Base-by-base conservation (phyloP, 2,329 filamentous ascomycete genomes). In the Macrophomina pseudophaseolina region DNA sequence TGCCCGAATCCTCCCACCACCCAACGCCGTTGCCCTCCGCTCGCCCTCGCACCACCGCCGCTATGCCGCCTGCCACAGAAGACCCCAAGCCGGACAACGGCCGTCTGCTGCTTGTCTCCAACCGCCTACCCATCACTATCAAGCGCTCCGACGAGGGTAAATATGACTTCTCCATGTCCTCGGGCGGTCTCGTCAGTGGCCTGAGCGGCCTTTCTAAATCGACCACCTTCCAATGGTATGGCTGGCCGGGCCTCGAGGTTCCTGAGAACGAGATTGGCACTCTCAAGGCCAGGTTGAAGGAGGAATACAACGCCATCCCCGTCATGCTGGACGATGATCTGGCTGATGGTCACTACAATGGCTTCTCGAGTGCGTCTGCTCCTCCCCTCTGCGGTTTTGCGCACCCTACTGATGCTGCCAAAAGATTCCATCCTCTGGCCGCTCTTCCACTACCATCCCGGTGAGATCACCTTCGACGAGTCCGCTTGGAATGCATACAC, bases 391-490 rank as follows among this genome's bases (percentile, higher is more conserved):
- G 11, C 11, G 4, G 5, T 23, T 38, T 32, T 14, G 30, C 30
- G 33, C 54, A 18, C 6, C n/a, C 18, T 38, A 23, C 16, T 56
- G 11, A 32, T 38, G 30, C 58, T n/a, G 40, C 68, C 71, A 66
- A 60, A 67, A 94, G 93, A 99, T 80, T 96, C 93, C 7, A 98
- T 98, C 78, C 89, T 99, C 68, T 99, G 95, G 95, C 95, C 95
- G 2, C 88, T 99, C 46, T 97, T 99, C 84, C 95, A 98, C 83
- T 98, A 98, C 82, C 95, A 99, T 80, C 94, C 95, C 60, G 94
- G 94, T 76, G 94, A 98, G 84, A 97, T 98, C 73, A 97, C 93
- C 52, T 98, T 98, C 78, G 94, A 98, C 81, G 94, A 98, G 81
- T 91, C 90, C 49, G 91, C 93, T 4, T 99, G 95, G 95, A 86